These are phyloP conservation scores for Oryza punctata DNA, from an alignment of 176 grass and related monocot genomes.

Conservation along the genomic window DNA sequence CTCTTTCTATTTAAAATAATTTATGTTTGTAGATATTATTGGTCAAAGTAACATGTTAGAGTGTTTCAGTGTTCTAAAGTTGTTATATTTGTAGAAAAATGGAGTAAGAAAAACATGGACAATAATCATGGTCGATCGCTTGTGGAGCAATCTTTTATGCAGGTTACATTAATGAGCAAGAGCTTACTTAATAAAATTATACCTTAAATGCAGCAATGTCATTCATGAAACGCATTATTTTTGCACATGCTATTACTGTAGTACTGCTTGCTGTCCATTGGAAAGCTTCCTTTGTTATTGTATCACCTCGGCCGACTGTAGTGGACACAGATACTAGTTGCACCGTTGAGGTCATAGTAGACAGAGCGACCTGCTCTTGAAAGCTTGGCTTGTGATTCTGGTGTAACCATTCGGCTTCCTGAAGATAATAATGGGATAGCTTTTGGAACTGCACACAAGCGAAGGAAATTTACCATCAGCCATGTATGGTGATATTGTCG, in stretches of 20 bases:
- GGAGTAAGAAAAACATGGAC: too few species aligned
- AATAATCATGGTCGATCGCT: too few species aligned
- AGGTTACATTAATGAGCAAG: too few species aligned
- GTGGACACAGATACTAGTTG: neutral
- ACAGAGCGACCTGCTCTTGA: neutral
- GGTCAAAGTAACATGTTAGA: too few species aligned
- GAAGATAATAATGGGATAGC: neutral
- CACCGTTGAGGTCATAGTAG: neutral
- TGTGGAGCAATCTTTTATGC: too few species aligned
- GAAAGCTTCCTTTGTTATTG: neutral
- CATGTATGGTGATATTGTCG: too few species aligned
- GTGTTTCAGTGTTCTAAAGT: too few species aligned
- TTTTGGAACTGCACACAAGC: neutral
- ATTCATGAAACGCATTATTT: neutral
- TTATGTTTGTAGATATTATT: too few species aligned
- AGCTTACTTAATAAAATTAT: neutral
- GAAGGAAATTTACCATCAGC: too few species aligned
- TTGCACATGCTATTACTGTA: neutral
- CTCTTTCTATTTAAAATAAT: too few species aligned
- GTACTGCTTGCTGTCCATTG: neutral
- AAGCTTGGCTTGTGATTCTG: neutral
- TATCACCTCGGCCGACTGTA: slow-evolving; percentile 1
- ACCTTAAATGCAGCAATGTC: too few species aligned
- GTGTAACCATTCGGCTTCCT: neutral
- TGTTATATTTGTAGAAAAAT: too few species aligned